phyloP scores from a whole-genome alignment of 2,329 filamentous ascomycete genomes.

The Cyphellophora europaea region DNA sequence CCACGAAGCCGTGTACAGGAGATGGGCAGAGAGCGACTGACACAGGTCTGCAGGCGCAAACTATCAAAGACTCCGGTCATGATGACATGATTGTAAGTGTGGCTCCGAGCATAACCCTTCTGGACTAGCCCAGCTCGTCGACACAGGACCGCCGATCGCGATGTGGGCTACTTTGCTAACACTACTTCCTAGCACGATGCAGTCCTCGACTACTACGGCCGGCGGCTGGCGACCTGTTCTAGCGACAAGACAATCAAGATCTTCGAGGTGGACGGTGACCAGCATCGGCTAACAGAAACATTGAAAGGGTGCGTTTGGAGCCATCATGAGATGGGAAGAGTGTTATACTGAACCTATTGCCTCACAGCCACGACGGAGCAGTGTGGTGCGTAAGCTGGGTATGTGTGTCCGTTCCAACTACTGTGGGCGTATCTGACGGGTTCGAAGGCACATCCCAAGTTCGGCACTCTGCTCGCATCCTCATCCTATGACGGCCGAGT shows the following conservation, averaged over 20 bases:
- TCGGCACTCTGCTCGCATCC: constrained; percentile 93
- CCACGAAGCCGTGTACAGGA: neutral
- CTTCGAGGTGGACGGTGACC: constrained; percentile 92
- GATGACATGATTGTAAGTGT: constrained; percentile 98
- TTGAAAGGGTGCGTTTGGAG: constrained; percentile 65
- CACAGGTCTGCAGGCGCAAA: constrained; percentile 60
- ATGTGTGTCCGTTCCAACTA: constrained; percentile 19
- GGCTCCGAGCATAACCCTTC: too few relatives aligned
- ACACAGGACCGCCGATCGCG: neutral
- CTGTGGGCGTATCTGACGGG: neutral
- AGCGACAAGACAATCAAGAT: constrained; percentile 99
- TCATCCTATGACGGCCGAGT: constrained; percentile 97
- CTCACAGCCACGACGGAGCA: constrained; percentile 76
- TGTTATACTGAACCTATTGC: too few relatives aligned
- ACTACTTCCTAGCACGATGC: constrained; percentile 69
- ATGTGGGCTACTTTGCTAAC: neutral
- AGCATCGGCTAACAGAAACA: constrained; percentile 82
- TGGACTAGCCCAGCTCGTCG: neutral
- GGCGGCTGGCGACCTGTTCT: constrained; percentile 90
- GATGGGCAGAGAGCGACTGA: neutral
- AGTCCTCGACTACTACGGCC: constrained; percentile 95
- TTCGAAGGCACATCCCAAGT: constrained; percentile 76
- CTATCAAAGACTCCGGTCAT: constrained; percentile 78
- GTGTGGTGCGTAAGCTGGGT: constrained; percentile 97
- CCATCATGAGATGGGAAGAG: neutral